Evolutionary conservation across 768 basidiomycete genomes (phyloP), one percentile per base, ranked within the genome.

Genomic region (Clitopilus hobsonii): DNA sequence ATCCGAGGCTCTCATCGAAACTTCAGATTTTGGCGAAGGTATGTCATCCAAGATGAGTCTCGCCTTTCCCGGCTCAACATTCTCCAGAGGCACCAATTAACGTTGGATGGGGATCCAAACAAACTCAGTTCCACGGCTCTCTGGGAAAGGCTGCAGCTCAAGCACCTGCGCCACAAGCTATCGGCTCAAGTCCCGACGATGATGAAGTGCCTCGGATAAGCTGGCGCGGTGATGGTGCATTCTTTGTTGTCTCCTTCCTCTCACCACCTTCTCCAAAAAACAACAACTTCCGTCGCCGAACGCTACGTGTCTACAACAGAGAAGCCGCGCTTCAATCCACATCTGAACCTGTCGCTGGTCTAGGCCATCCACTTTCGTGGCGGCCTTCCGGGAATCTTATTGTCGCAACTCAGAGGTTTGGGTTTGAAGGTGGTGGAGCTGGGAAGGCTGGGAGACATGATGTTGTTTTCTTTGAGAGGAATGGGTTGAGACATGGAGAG

Each of bases 111-210:
- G 97, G 97, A 36, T 90, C 91, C 1, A 96, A 95, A 65, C 81
- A 90, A 67, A 98, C 97, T 0, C 97, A 99, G 64, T 99, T 99
- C 66, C 94, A 98, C 61, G 97, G 97, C 8, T 96, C 94, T 0
- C 75, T 93, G 3, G 96, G 97, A 16, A 98, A 98, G 67, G 72
- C 81, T 1, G 89, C 89, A 22, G 91, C 92, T 0, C 80, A 83
- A 58, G 76, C 80, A 24, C 71, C 79, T 5, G 58, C 70, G 14
- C 61, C 71, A 29, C 64, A 70, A 3, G 64, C 61, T 27, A 72
- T 81, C 18, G 79, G 80, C 20, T 71, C 76, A 6, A 86, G 83
- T 59, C 85, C 85, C 2, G 83, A 86, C 57, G 94, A 98, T 60
- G 86, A 94, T 53, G 67, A 62, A 1, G 65, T 75, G 27, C 87